Base-by-base conservation (phyloP, 306 rosid species). In the Vachellia collinsii region DNA sequence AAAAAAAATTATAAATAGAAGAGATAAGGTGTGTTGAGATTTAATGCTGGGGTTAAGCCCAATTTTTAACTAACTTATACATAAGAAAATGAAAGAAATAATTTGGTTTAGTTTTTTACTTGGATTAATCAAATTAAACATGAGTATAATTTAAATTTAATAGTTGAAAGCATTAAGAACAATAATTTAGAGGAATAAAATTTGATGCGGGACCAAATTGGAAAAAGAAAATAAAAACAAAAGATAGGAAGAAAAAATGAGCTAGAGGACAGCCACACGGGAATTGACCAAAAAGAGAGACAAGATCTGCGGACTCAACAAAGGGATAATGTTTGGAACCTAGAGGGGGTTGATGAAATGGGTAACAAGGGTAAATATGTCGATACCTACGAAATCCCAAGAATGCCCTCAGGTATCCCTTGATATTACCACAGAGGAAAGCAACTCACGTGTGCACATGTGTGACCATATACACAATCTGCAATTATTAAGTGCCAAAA, bases 401-500 rank as follows among this genome's bases (percentile, higher is more conserved):
- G 42, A 11, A 37, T 80, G 63, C 81, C 75, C 82, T 79, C 41
- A 3, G 64, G 66, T 47, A 42, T 72, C 12, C 54, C 37, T 37
- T 10, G 12, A 39, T 82, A 20, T 80, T 67, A 73, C 79, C 13
- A 70, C 37, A 58, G 73, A 61, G 8, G 37, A 59, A 22, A 66
- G 72, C 56, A 12, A 61, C 63, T 77, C 87, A 80, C 85, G 86
- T 79, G 82, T 79, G 84, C 73, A 83, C 89, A 77, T 83, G 87
- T 77, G 87, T 77, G 59, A 68, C 64, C 79, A 68, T 76, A 54
- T 62, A 39, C 51, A 46, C 76, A 63, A 53, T 78, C 39, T 53
- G 83, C 88, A 90, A 91, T 88, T 86, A 89, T 91, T 82, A 66
- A 81, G 71, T 58, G 76, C 1, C 17, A 5, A 23, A 67, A 53